A percentile compares a stretch with the other conserved stretches of the same genome.
Conservation (phyloP, 371 early-diverging fungal species). For the Rhizopus delemar region DNA sequence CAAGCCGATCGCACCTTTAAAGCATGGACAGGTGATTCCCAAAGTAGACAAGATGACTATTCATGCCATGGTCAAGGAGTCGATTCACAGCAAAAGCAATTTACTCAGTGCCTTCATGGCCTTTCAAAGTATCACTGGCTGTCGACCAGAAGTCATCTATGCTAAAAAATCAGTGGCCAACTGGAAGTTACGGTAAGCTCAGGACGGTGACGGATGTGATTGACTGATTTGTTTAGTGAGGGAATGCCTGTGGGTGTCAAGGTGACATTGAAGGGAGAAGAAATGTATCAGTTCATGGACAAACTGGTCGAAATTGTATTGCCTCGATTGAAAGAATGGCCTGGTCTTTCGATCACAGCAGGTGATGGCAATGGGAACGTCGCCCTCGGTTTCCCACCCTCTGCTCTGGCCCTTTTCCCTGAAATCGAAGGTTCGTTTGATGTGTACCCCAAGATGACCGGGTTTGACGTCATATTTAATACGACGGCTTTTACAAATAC, state of each 20-base stretch:
- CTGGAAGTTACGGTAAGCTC: constrained; percentile 75
- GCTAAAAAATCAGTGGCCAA: constrained; percentile 80
- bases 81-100: constrained; percentile 85
- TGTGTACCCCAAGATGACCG: constrained; percentile 85
- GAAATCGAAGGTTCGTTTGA: constrained; percentile 96
- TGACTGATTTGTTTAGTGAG: constrained; percentile 34
- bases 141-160: constrained; percentile 78
- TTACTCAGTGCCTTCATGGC: constrained; percentile 89
- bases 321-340: constrained; percentile 93
- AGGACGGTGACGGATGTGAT: too few relatives aligned
- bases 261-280: constrained; percentile 77
- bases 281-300: constrained; percentile 93
- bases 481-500: constrained; percentile 83
- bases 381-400: constrained; percentile 80
- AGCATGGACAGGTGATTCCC: constrained; percentile 60
- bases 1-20: constrained; percentile 54
- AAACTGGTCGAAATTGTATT: constrained; percentile 91
- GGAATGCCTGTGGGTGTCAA: constrained; percentile 91
- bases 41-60: constrained; percentile 68
- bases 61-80: constrained; percentile 82
- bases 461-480: constrained; percentile 81
- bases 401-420: constrained; percentile 88
- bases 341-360: constrained; percentile 71
- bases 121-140: constrained; percentile 86
- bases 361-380: constrained; percentile 87